These are phyloP conservation scores for Neospermospora avenae DNA, from an alignment of 2,329 filamentous ascomycete genomes.

Conservation along the genomic window DNA sequence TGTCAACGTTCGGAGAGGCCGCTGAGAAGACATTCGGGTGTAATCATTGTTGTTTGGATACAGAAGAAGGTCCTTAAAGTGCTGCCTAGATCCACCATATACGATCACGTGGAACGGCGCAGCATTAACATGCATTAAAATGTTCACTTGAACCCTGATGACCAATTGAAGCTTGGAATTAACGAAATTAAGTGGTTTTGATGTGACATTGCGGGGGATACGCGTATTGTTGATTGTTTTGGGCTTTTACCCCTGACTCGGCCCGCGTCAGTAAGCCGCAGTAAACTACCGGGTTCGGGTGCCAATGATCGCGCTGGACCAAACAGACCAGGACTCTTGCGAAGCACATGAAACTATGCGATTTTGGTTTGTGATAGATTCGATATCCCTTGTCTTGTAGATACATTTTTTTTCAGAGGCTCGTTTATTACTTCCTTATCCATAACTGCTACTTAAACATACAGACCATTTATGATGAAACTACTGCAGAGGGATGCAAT, in stretches of 20 bases:
- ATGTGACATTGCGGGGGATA: neutral
- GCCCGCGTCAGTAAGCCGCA: neutral
- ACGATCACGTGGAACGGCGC: neutral
- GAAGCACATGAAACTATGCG: too few relatives aligned
- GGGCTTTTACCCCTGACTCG: neutral
- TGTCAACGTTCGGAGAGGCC: neutral
- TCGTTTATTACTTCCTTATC: too few relatives aligned
- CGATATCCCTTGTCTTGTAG: too few relatives aligned
- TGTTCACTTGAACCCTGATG: neutral
- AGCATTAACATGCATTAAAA: neutral
- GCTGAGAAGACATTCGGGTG: constrained; percentile 1
- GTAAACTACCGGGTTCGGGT: neutral
- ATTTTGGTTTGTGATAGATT: too few relatives aligned
- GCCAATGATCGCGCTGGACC: neutral
- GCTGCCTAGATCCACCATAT: neutral
- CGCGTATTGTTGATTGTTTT: neutral
- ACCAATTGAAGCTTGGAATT: neutral
- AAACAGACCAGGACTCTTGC: neutral
- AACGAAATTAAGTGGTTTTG: neutral
- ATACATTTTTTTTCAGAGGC: too few relatives aligned
- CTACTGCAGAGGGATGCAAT: too few relatives aligned
- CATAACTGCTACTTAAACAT: too few relatives aligned
- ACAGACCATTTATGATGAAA: too few relatives aligned
- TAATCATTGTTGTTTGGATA: neutral
- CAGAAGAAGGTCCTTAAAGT: neutral